phyloP scores from a whole-genome alignment of 352 stramenopile genomes.

The Pythium oligandrum region DNA sequence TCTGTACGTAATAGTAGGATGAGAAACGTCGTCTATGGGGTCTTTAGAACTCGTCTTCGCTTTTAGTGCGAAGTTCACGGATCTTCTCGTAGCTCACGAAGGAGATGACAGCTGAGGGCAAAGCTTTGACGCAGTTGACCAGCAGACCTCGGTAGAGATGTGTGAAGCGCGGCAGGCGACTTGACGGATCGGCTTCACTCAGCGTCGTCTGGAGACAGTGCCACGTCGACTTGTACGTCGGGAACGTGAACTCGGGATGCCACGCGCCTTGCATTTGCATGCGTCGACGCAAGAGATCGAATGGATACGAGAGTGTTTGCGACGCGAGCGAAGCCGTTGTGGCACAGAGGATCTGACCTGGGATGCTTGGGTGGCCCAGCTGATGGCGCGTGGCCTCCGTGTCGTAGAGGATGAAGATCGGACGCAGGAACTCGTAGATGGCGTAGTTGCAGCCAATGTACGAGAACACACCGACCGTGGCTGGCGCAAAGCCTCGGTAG shows the following conservation, averaged over 20 bases:
- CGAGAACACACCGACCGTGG: conserved; percentile 67
- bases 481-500: conserved; percentile 66
- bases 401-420: conserved; percentile 77
- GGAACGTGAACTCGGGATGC: conserved; percentile 57
- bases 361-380: conserved; percentile 61
- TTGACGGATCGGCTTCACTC: conserved; percentile 16
- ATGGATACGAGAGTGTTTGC: conserved; percentile 74
- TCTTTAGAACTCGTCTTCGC: conserved; percentile 14
- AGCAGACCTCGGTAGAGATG: conserved; percentile 73
- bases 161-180: conserved; percentile 16
- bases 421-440: conserved; percentile 80
- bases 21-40: background rate
- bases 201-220: conserved; percentile 56
- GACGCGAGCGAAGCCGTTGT: conserved; percentile 62
- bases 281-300: conserved; percentile 74
- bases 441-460: conserved; percentile 85
- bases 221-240: conserved; percentile 69
- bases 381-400: conserved; percentile 37
- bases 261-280: conserved; percentile 73
- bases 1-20: background rate
- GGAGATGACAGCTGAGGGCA: conserved; percentile 69
- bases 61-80: conserved; percentile 38
- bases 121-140: conserved; percentile 63
- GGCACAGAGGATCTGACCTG: conserved; percentile 73
- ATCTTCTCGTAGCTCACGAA: conserved; percentile 82